phyloP scores from a whole-genome alignment of 768 basidiomycete species.

The Pulveroboletus sp. region DNA sequence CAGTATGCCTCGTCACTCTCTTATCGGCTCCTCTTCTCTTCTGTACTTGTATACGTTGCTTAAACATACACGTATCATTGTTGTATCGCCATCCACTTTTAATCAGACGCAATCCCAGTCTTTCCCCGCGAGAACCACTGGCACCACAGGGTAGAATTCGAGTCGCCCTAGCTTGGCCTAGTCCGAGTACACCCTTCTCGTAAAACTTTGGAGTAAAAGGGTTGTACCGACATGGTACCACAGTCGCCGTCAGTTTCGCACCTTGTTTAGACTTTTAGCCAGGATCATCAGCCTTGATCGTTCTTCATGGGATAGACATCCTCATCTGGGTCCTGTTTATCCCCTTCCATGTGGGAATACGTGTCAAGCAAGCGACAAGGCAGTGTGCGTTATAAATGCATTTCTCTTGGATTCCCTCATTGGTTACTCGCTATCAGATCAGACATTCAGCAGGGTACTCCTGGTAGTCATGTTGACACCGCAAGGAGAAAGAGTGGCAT shows the following conservation, averaged over 20 bases:
- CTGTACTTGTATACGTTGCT: conserved; percentile 25
- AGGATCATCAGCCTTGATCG: conserved; percentile 15
- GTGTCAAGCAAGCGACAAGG: conserved; percentile 10
- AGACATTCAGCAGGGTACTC: conserved; percentile 4
- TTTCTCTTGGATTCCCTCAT: conserved; percentile 21
- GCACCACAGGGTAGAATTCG: conserved; percentile 3
- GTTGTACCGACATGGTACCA: conserved; percentile 15
- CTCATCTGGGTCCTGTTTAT: conserved; percentile 13
- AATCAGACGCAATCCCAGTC: conserved; percentile 12
- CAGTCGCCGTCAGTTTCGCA: neutral
- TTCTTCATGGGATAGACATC: conserved; percentile 8
- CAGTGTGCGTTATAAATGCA: conserved; percentile 26
- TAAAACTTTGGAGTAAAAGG: conserved; percentile 10
- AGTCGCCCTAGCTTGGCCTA: too few relatives aligned
- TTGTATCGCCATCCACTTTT: conserved; percentile 19
- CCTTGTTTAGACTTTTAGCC: conserved; percentile 28
- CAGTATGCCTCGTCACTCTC: conserved; percentile 6
- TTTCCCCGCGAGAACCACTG: conserved; percentile 1
- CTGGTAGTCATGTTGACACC: conserved; percentile 14
- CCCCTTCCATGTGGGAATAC: conserved; percentile 17
- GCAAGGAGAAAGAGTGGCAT: conserved; percentile 18
- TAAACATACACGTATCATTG: conserved; percentile 17
- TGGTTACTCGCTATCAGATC: conserved; percentile 2
- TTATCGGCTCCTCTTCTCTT: conserved; percentile 17
- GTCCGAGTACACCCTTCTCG: conserved; percentile 11